These are phyloP conservation scores for Pezicula neosporulosa DNA, from an alignment of 2,329 filamentous ascomycete species.

Conservation along the genomic window DNA sequence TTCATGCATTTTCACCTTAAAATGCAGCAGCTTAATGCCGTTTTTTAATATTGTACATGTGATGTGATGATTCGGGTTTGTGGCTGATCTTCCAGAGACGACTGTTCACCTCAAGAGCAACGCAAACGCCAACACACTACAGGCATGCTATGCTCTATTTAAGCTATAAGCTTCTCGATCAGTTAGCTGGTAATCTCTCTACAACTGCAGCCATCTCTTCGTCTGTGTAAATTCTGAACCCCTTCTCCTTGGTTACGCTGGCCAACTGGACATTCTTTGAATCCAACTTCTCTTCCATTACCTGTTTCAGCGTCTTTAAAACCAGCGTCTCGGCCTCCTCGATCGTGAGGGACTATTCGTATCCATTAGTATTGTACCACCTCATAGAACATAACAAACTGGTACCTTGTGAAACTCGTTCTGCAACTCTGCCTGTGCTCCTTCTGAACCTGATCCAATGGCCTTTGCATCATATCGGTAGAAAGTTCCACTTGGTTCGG, in stretches of 20 bases:
- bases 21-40: too few relatives aligned
- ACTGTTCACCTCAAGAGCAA: too few relatives aligned
- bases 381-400: background rate
- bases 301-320: constrained; percentile 97
- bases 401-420: constrained; percentile 92
- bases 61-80: too few relatives aligned
- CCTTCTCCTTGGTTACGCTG: constrained; percentile 95
- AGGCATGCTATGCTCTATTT: background rate
- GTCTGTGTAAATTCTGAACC: constrained; percentile 97
- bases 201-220: constrained; percentile 96
- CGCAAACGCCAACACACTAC: too few relatives aligned
- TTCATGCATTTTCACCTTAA: too few relatives aligned
- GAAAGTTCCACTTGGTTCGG: constrained; percentile 96
- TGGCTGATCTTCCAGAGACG: too few relatives aligned
- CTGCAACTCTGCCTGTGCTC: constrained; percentile 95
- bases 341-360: constrained; percentile 75
- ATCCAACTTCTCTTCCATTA: constrained; percentile 99
- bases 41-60: too few relatives aligned
- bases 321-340: constrained; percentile 91
- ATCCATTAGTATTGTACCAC: constrained; percentile 14
- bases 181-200: constrained; percentile 71
- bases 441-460: constrained; percentile 95
- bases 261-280: constrained; percentile 98
- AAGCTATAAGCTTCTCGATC: constrained; percentile 1
- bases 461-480: constrained; percentile 99